Evolutionary conservation across 2,329 filamentous ascomycete genomes (phyloP).

Genomic region (Pseudogymnoascus sp.): DNA sequence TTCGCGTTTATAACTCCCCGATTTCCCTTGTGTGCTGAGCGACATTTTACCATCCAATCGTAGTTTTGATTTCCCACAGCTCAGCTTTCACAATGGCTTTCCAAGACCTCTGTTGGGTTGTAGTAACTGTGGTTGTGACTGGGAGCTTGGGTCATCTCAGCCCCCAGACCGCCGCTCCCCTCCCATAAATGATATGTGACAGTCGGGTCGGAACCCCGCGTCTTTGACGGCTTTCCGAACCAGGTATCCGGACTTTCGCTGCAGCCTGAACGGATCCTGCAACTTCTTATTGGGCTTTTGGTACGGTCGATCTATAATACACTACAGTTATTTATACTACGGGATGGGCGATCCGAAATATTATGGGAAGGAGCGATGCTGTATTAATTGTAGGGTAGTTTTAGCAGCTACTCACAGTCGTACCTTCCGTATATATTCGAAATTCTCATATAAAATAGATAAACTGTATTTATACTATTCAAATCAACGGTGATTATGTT

Average conservation of each 20-base stretch:
- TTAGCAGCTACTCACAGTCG: not conserved
- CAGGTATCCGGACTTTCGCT: not conserved
- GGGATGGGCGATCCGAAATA: not conserved
- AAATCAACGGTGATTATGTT: not conserved
- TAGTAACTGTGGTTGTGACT: not conserved
- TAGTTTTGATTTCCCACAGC: not conserved
- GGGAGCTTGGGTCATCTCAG: not conserved
- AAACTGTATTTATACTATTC: not conserved
- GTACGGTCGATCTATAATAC: not conserved
- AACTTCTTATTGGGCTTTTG: not conserved
- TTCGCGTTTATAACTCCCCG: not conserved
- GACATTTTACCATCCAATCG: not conserved
- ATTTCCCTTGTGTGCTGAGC: not conserved
- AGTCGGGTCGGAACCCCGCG: not conserved
- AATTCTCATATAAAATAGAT: not conserved
- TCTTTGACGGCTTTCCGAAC: not conserved
- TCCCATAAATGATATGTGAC: not conserved
- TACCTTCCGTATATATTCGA: conserved; percentile 1
- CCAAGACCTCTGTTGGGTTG: not conserved
- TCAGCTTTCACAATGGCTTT: not conserved
- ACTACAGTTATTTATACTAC: not conserved
- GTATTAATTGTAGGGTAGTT: not conserved
- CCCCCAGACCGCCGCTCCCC: not conserved
- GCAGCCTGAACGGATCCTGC: not conserved
- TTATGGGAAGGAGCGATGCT: not conserved